Evolutionary conservation across 495 filamentous ascomycete species (phyloP), one percentile per base, ranked within the genome.

Genomic region (Mytilinidion resinicola): DNA sequence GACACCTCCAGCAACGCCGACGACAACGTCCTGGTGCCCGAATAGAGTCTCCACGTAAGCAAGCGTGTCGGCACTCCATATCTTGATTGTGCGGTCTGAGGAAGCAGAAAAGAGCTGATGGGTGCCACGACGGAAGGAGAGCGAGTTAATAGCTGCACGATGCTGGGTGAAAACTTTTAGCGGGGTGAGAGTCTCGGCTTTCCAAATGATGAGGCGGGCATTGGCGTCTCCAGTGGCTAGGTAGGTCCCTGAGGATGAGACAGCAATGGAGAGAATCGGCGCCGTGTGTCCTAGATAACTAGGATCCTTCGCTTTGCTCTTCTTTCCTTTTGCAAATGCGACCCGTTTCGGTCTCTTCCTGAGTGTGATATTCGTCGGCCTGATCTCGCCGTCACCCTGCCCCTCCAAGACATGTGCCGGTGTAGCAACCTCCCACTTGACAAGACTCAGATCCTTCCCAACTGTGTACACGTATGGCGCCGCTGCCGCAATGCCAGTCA

Each of bases 11-110:
- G 87, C 85, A 53, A 98, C 79, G 63, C 88, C 86, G 38, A 91
- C 77, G 41, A 96, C 87, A 59, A 85, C 79, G 67, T 97, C 93
- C 68, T 96, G 91, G 72, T 98, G 93, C 9, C 93, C 93, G 72
- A 96, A 96, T 0, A 98, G 77, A 0, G 93, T 96, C 68, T 97
- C 95, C 21, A 98, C 80, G 66, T 96, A 98, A 25, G 91, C 89
- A 8, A 90, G 69, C 69, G 88, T 86, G 67, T 91, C 80, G 20
- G 96, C 78, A 55, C 86, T 92, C 86, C 88, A 95, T 20, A 88
- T 82, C 70, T 91, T 95, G 63, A 93, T 84, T 3, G 91, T 96
- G 15, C 93, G 84, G 72, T 98, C 93, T 64, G 85, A 85, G 7
- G 87, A 90, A 46, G 83, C 85, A 7, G 89, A 91, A 74, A 90